These are phyloP conservation scores for Dendrobium chrysotoxum DNA, from an alignment of 106 monocot genomes.

Conservation along the genomic window DNA sequence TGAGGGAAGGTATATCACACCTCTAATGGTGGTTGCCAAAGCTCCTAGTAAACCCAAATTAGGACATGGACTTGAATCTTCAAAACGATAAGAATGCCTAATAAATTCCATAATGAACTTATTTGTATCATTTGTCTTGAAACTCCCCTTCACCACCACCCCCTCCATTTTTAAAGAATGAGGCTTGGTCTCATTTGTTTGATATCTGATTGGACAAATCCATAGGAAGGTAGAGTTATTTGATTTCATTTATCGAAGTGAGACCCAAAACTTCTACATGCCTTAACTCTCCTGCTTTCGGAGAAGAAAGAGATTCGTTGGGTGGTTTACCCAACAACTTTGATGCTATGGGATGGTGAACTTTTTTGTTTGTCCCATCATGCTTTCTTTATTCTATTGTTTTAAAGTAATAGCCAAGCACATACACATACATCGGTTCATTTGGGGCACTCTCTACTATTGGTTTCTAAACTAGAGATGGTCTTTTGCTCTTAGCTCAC, in stretches of 20 bases:
- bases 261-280: neutral
- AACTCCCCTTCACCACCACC: constrained; percentile 4
- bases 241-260: neutral
- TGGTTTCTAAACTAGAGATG: neutral
- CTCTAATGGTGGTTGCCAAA: constrained; percentile 21
- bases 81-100: constrained; percentile 31
- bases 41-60: constrained; percentile 26
- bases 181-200: neutral
- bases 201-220: neutral
- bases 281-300: neutral
- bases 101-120: neutral
- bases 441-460: too few species aligned
- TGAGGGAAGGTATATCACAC: constrained; percentile 10
- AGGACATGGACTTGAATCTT: constrained; percentile 23
- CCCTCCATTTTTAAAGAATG: neutral
- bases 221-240: neutral
- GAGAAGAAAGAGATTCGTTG: neutral
- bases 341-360: neutral
- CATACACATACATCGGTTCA: neutral
- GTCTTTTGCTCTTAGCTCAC: constrained; percentile 1
- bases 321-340: constrained; percentile 7
- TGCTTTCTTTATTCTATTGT: neutral
- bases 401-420: neutral
- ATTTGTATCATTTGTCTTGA: neutral
- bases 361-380: neutral